Base-by-base conservation (phyloP, 2,329 filamentous ascomycete genomes). In the Aspergillus piperis region DNA sequence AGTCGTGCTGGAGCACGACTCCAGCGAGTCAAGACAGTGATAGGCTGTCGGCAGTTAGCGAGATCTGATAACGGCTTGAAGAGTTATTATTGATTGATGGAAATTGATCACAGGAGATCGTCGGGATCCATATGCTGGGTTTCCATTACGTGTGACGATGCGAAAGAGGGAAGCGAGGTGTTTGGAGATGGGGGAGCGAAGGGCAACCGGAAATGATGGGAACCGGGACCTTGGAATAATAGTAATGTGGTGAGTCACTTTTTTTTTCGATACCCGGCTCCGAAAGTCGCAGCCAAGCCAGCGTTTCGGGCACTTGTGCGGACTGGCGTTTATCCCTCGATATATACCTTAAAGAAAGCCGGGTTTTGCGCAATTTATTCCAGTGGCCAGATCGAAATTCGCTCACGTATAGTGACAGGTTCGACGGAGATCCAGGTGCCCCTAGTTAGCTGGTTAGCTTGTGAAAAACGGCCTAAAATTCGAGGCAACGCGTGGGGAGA, bases 251-350 rank as follows among this genome's bases (percentile, higher is more conserved):
- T 55, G 53, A 55, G 53, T 55, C 53, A 55, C 39, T 21, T 27
- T 27, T 27, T 27, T 25, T 25, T 50, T 50, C 25, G 47, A 50
- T 50, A 50, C 47, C 47, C 54, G 64, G 62, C 62, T 69, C 66
- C 65, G 64, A 66, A 62, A 61, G 61, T 68, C 64, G 65, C 63
- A 64, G 57, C 58, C 56, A 62, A 62, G 54, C 39, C 53, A 47
- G 39, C 32, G 17, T 42, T 42, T 42, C 38, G 39, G 39, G 53
- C 38, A 55, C 25, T 44, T 30, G 38, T 54, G 52, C 52, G 52
- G 38, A 27, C 30, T 30, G 38, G 10, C 38, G 23, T 42, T 17
- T 42, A 11, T 44, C 17, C 25, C 21, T 27, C 44, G 25, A 27
- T 27, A 27, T 27, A 27, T 27, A 27, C 25, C 25, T 27, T 27